Evolutionary conservation across 208 protist species (phyloP), one percentile per base, ranked within the genome.

Genomic region (Angomonas ambiguus): DNA sequence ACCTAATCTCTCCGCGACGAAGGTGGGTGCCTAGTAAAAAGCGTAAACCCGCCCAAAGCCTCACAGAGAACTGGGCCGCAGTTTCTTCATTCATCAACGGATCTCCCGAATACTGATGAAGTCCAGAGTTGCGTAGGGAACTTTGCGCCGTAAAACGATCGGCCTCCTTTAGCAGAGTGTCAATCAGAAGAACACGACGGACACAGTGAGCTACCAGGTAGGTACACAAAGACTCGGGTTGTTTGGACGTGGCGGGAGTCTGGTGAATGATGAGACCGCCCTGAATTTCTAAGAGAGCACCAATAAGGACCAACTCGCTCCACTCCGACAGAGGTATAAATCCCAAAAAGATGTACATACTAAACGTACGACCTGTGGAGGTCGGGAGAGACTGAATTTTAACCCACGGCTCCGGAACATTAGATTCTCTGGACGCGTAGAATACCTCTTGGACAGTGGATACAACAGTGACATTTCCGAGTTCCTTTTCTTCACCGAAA

Each of bases 401-500:
- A 22, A 79, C 62, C 67, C 72, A 77, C 13, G 77, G 80, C 2
- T 73, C 62, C 11, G 80, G 74, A 18, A 18, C 22, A 2, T 6
- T 13, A 18, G 59, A 58, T 13, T 51, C 28, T 38, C 77, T 71
- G 20, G 58, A 31, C 2, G 73, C 53, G 56, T 71, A 90, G 62
- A 51, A 87, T 5, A 87, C 63, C 25, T 68, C 69, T n/a, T 70
- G 55, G 8, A 87, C 79, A 1, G 80, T 72, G 2, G 65, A 79
- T 0, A 75, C 24, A 2, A 83, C 31, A 32, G 63, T 48, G 13
- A 85, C 63, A 8, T 25, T 49, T 25, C 34, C 48, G 10, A 51
- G 27, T 10, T 20, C 51, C 25, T 73, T 69, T 5, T 70, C 49
- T 24, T 76, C 75, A 28, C 62, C 22, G 41, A 69, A 31, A 18